Conservation (phyloP, 495 filamentous ascomycete species). For the Collariella sp. region DNA sequence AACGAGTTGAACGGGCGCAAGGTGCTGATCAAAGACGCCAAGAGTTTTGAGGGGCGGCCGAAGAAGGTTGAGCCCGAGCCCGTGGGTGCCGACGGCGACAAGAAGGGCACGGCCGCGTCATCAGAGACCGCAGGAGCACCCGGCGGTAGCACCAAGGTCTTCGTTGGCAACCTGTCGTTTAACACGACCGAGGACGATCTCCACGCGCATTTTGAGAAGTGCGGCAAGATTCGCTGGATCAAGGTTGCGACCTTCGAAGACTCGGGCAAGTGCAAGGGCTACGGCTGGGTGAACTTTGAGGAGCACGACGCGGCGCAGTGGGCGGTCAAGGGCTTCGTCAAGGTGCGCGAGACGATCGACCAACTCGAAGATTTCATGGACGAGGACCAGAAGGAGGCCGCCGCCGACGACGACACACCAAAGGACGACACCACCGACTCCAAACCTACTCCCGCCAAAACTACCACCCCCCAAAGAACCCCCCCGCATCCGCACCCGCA, state of each 20-base stretch:
- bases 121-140: not conserved
- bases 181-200: constrained; percentile 75
- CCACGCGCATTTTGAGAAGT: constrained; percentile 67
- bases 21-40: constrained; percentile 85
- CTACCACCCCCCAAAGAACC: constrained; percentile 18
- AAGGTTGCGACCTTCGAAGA: constrained; percentile 95
- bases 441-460: constrained; percentile 4
- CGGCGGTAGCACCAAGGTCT: constrained; percentile 64
- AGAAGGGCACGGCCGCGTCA: constrained; percentile 25
- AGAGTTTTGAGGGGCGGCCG: constrained; percentile 71
- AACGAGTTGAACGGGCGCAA: constrained; percentile 63
- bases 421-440: constrained; percentile 33
- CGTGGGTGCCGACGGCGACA: constrained; percentile 11
- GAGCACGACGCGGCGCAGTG: constrained; percentile 62
- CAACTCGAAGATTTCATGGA: constrained; percentile 51
- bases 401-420: constrained; percentile 26
- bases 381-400: constrained; percentile 40
- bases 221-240: constrained; percentile 68
- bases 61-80: constrained; percentile 34
- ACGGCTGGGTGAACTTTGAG: constrained; percentile 87
- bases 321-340: constrained; percentile 75
- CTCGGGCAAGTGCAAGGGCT: constrained; percentile 94
- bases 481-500: constrained; percentile 51
- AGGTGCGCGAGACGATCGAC: constrained; percentile 48
- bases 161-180: constrained; percentile 87